These are phyloP conservation scores for Pterocarpus santalinus DNA, from an alignment of 306 rosid genomes.

Conservation along the genomic window DNA sequence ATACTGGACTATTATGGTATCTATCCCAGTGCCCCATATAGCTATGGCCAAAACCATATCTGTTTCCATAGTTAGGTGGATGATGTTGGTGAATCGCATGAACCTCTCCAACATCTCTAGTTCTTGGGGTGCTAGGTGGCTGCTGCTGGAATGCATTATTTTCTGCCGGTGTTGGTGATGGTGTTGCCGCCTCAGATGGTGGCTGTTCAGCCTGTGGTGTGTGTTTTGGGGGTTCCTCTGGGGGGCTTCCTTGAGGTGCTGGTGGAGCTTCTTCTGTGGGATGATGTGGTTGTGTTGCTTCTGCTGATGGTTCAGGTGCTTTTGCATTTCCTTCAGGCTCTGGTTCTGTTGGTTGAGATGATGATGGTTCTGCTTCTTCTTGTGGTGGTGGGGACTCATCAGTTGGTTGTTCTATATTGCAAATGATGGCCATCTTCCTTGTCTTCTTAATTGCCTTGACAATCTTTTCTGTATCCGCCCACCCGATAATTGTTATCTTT, in stretches of 20 bases:
- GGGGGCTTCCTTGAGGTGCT: conserved; percentile 13
- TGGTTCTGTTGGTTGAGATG: conserved; percentile 44
- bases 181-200: conserved; percentile 46
- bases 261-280: conserved; percentile 46
- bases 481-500: conserved; percentile 74
- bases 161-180: conserved; percentile 46
- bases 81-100: conserved; percentile 56
- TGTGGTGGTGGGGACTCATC: conserved; percentile 48
- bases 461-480: conserved; percentile 80
- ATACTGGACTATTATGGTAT: conserved; percentile 53
- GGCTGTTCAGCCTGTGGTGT: conserved; percentile 50
- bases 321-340: conserved; percentile 44
- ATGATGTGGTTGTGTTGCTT: conserved; percentile 34
- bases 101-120: conserved; percentile 59
- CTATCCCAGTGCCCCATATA: conserved; percentile 51
- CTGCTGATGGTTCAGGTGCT: conserved; percentile 33
- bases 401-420: conserved; percentile 58
- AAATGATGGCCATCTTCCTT: conserved; percentile 75
- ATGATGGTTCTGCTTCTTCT: conserved; percentile 9
- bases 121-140: conserved; percentile 45
- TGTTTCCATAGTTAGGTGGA: conserved; percentile 53
- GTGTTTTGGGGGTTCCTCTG: conserved; percentile 51
- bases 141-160: conserved; percentile 47
- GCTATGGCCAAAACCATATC: conserved; percentile 53
- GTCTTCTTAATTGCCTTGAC: conserved; percentile 80